Evolutionary conservation across 148 eudicot genomes (phyloP), one percentile per base, ranked within the genome.

Genomic region (Pharnaceum exiguum): DNA sequence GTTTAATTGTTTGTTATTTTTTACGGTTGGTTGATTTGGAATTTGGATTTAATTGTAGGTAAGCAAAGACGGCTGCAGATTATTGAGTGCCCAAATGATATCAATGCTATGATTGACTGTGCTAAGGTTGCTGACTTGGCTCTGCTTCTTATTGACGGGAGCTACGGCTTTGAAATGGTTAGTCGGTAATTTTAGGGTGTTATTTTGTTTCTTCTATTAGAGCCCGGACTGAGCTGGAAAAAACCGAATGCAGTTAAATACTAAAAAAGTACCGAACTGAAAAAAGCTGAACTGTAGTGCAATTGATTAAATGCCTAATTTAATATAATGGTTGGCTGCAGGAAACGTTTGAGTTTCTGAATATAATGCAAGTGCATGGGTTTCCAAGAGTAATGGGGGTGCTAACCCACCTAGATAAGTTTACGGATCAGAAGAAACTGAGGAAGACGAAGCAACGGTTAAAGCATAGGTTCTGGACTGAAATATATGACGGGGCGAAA

Each of bases 131-230:
- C 98, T 70, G 98, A 91, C 74, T 63, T 91, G 47, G 96, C 94
- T 37, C 57, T 91, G 73, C 94, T 91, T 59, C 82, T 91, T 26
- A 73, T 91, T 37, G 94, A 91, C 71, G 98, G 90, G 51, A 87
- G 94, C 70, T 91, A 81, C 72, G 98, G 98, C 48, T 87, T 91
- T 77, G 98, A 91, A 83, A 91, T 91, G 98, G 98, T 91, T 47
- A 71, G 84, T 24, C 66, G n/a, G 45, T 54, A 8, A 45, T 56
- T 16, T 24, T 19, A 11, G 21, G 30, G 25, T 40, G 7, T 18
- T 22, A 21, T 24, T 2, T 40, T n/a, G 36, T 26, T 43, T 10
- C 12, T 39, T 19, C 36, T 13, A 13, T 46, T 35, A 35, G 38
- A 6, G 38, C 12, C 8, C 38, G n/a, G n/a, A n/a, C n/a, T n/a